Evolutionary conservation across 345 rosid genomes (phyloP).

Genomic region (Hibiscus trionum): DNA sequence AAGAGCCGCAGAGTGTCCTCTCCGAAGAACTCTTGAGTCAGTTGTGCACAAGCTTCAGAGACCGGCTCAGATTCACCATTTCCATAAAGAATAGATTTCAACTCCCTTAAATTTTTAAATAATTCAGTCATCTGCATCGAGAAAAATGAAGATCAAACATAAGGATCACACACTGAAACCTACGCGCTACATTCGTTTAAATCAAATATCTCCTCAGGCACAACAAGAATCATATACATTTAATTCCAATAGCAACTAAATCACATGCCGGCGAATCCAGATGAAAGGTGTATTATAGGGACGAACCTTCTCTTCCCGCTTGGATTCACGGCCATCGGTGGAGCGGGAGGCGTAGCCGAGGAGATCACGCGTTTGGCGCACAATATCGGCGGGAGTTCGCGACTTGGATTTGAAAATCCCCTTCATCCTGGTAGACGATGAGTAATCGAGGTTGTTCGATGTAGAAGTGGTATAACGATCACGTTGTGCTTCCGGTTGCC

Average conservation of each 20-base stretch:
- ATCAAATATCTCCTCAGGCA: neutral
- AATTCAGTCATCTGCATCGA: conserved; percentile 70
- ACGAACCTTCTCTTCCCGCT: conserved; percentile 62
- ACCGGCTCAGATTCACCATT: conserved; percentile 97
- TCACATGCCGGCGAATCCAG: neutral
- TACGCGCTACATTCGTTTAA: neutral
- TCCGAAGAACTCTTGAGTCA: conserved; percentile 90
- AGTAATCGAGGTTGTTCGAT: neutral
- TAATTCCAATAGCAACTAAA: neutral
- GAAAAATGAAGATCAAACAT: neutral
- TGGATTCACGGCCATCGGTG: conserved; percentile 41
- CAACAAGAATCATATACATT: neutral
- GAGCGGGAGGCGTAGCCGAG: conserved; percentile 41
- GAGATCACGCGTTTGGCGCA: conserved; percentile 84
- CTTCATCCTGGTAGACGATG: conserved; percentile 36
- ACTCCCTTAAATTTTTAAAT: conserved; percentile 63
- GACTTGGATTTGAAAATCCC: conserved; percentile 84
- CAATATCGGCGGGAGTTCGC: conserved; percentile 75
- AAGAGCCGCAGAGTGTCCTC: conserved; percentile 71
- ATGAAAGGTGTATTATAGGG: neutral
- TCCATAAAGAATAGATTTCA: conserved; percentile 87
- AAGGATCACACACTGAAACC: neutral
- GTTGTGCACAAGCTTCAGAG: conserved; percentile 79
- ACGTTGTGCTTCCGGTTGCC: conserved; percentile 23
- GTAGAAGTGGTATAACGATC: neutral